Conservation (phyloP, 768 basidiomycete species). For the Phylloporus rhodoxanthus region DNA sequence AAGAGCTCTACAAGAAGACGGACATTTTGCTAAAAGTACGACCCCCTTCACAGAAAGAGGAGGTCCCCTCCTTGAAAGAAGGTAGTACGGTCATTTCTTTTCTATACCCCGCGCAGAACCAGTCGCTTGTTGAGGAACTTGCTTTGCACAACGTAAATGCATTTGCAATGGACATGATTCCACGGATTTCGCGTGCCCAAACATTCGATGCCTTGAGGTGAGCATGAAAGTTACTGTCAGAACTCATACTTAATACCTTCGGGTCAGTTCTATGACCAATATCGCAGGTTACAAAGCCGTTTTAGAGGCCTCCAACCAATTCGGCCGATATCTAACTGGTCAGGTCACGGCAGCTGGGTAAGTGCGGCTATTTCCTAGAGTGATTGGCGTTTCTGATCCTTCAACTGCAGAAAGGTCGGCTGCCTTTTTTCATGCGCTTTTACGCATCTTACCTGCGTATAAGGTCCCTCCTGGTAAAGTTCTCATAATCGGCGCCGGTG, state of each 20-base stretch:
- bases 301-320: conserved; percentile 83
- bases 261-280: conserved; percentile 80
- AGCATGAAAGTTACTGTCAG: conserved; percentile 7
- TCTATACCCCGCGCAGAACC: conserved; percentile 80
- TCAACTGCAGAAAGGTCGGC: conserved; percentile 38
- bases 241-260: background rate
- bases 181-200: conserved; percentile 85
- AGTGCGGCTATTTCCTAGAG: conserved; percentile 25
- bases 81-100: conserved; percentile 81
- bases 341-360: conserved; percentile 89
- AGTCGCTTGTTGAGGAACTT: conserved; percentile 62
- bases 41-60: conserved; percentile 61
- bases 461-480: conserved; percentile 86
- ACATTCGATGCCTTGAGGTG: conserved; percentile 86
- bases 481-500: conserved; percentile 82
- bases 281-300: conserved; percentile 93
- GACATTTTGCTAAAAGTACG: conserved; percentile 87
- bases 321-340: conserved; percentile 84
- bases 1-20: conserved; percentile 59
- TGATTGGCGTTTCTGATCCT: conserved; percentile 4
- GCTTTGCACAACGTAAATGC: conserved; percentile 61
- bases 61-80: conserved; percentile 56
- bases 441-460: conserved; percentile 14
- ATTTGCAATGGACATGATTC: conserved; percentile 91
- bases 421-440: background rate